Conservation (phyloP, 345 rosid genomes). For the Clausena lansium region DNA sequence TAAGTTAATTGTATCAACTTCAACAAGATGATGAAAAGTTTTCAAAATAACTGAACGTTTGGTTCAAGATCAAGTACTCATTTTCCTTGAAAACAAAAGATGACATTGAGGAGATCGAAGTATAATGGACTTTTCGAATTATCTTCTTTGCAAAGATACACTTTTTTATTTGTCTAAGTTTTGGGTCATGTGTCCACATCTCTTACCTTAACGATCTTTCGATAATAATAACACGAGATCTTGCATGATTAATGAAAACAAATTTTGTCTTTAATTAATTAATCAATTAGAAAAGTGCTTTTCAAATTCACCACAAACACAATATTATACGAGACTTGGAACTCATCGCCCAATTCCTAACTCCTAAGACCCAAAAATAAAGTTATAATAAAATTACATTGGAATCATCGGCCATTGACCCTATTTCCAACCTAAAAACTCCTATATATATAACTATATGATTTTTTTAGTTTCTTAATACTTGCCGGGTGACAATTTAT, state of each 20-base stretch:
- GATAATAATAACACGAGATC: neutral
- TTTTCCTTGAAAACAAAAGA: neutral
- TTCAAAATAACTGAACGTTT: neutral
- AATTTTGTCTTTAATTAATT: neutral
- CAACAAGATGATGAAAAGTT: neutral
- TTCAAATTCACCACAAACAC: neutral
- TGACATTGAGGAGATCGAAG: neutral
- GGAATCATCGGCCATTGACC: slow-evolving; percentile 22
- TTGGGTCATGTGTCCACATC: neutral
- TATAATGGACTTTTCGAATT: neutral
- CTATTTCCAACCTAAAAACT: slow-evolving; percentile 2
- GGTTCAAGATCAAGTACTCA: neutral
- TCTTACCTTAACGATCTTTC: neutral
- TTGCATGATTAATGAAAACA: neutral
- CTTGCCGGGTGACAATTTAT: neutral
- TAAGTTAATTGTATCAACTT: no score
- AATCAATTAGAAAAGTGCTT: neutral
- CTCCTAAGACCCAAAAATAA: slow-evolving; percentile 23
- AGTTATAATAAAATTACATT: neutral
- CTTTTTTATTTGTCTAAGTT: neutral
- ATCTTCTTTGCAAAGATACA: neutral
- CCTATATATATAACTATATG: slow-evolving; percentile 25
- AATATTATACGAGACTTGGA: neutral
- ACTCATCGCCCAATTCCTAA: slow-evolving; percentile 22
- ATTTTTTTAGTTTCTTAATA: slow-evolving; percentile 3